These are phyloP conservation scores for Kalmusia sp. DNA, from an alignment of 2,329 filamentous ascomycete genomes.

Conservation along the genomic window DNA sequence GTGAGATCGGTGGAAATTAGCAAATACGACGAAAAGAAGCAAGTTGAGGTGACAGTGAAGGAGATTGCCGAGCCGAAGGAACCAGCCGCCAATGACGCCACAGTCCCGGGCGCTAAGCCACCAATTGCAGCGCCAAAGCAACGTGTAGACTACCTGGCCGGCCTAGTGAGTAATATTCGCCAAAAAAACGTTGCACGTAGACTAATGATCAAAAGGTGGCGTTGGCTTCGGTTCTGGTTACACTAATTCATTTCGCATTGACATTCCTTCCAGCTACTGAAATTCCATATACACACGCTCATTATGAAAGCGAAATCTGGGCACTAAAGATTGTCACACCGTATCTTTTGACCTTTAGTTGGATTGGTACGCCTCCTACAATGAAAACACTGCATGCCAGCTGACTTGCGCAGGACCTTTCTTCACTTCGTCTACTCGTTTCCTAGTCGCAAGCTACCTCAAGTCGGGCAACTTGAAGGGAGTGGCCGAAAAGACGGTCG, in stretches of 20 bases:
- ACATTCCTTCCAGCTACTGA: constrained; percentile 49
- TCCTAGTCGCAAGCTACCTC: constrained; percentile 50
- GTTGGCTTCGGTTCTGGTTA: constrained; percentile 49
- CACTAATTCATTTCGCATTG: constrained; percentile 51
- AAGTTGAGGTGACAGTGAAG: constrained; percentile 9
- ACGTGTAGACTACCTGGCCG: constrained; percentile 53
- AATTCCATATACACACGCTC: constrained; percentile 37
- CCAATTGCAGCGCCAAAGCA: constrained; percentile 10
- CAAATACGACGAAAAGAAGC: constrained; percentile 10
- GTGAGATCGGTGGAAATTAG: not conserved
- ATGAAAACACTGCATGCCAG: not conserved
- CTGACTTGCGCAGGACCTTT: constrained; percentile 44
- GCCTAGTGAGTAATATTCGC: constrained; percentile 35
- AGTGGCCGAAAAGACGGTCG: constrained; percentile 50
- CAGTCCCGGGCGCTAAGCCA: not conserved
- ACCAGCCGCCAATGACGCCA: not conserved
- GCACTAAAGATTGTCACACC: constrained; percentile 48
- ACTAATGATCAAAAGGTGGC: constrained; percentile 18
- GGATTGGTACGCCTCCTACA: constrained; percentile 34
- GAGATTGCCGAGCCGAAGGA: constrained; percentile 4
- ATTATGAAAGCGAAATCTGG: constrained; percentile 48
- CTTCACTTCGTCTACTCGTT: constrained; percentile 53
- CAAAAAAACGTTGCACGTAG: not conserved
- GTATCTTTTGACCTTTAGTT: constrained; percentile 51
- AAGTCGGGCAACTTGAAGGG: constrained; percentile 47